Conservation (phyloP, 306 rosid species). For the Rosa multiflora region DNA sequence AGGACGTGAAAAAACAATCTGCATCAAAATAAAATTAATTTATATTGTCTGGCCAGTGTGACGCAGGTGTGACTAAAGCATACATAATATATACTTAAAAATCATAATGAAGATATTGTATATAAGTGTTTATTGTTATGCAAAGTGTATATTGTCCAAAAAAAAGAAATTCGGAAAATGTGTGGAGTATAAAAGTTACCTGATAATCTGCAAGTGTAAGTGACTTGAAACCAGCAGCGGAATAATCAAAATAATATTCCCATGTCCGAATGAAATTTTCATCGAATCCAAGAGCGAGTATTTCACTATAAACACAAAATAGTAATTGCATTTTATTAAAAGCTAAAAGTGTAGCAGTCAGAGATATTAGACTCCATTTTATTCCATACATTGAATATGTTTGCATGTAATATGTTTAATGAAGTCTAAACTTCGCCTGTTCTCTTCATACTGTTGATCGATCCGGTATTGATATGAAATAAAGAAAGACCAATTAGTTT, state of each 20-base stretch:
- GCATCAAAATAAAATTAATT: not conserved
- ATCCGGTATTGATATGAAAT: too few species aligned
- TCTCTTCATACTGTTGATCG: too few species aligned
- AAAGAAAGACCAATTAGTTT: too few species aligned
- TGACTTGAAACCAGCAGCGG: slow-evolving; percentile 78
- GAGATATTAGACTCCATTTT: too few species aligned
- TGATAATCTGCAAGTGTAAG: slow-evolving; percentile 67
- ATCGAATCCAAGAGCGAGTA: slow-evolving; percentile 44
- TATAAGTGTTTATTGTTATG: too few species aligned
- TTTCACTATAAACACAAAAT: too few species aligned
- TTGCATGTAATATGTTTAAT: too few species aligned
- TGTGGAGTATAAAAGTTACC: slow-evolving; percentile 34
- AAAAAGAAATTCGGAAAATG: not conserved
- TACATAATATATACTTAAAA: not conserved
- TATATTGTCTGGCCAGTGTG: not conserved
- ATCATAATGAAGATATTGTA: not conserved
- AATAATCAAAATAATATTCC: slow-evolving; percentile 87
- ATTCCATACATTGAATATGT: too few species aligned
- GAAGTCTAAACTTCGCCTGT: too few species aligned
- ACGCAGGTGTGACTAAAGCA: not conserved
- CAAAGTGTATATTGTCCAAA: too few species aligned
- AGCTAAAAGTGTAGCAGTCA: too few species aligned
- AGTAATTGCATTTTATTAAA: too few species aligned
- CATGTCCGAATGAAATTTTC: slow-evolving; percentile 78
- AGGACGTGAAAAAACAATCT: slow-evolving; percentile 89